Percentiles rank a stretch among this genome's conserved stretches.
Conservation (phyloP, 2,329 filamentous ascomycete species). For the Ophiostoma sp. region DNA sequence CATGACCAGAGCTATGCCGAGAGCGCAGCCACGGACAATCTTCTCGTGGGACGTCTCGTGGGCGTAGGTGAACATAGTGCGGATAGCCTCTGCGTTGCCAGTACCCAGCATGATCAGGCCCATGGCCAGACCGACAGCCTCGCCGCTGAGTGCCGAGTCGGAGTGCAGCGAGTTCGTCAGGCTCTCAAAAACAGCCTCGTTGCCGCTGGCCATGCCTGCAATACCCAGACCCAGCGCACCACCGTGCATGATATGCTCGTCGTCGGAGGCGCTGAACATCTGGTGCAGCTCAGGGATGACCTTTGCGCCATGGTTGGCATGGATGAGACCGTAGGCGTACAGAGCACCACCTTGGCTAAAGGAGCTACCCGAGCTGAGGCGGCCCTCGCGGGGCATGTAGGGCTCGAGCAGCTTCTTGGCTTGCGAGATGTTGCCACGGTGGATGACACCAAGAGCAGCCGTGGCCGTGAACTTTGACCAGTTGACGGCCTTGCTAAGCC, state of each 20-base stretch:
- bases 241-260: slow-evolving; percentile 95
- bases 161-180: slow-evolving; percentile 84
- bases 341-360: slow-evolving; percentile 95
- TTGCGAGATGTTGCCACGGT: slow-evolving; percentile 89
- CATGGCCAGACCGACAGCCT: slow-evolving; percentile 93
- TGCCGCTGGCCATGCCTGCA: slow-evolving; percentile 93
- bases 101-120: slow-evolving; percentile 97
- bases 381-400: slow-evolving; percentile 75
- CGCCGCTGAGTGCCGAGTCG: slow-evolving; percentile 93
- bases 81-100: slow-evolving; percentile 86
- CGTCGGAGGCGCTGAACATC: slow-evolving; percentile 68
- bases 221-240: slow-evolving; percentile 92
- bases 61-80: slow-evolving; percentile 96
- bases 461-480: slow-evolving; percentile 99
- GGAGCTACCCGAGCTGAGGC: slow-evolving; percentile 73
- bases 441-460: slow-evolving; percentile 90
- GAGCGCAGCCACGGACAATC: slow-evolving; percentile 88
- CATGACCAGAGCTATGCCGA: slow-evolving; percentile 98
- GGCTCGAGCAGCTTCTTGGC: slow-evolving; percentile 90
- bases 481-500: slow-evolving; percentile 96
- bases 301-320: slow-evolving; percentile 92
- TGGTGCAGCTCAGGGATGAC: slow-evolving; percentile 73
- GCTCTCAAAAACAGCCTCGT: slow-evolving; percentile 83
- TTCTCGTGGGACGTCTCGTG: slow-evolving; percentile 99
- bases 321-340: slow-evolving; percentile 92